phyloP scores from a whole-genome alignment of 192 early-diverging fungal genomes.

The Coemansia sp. region DNA sequence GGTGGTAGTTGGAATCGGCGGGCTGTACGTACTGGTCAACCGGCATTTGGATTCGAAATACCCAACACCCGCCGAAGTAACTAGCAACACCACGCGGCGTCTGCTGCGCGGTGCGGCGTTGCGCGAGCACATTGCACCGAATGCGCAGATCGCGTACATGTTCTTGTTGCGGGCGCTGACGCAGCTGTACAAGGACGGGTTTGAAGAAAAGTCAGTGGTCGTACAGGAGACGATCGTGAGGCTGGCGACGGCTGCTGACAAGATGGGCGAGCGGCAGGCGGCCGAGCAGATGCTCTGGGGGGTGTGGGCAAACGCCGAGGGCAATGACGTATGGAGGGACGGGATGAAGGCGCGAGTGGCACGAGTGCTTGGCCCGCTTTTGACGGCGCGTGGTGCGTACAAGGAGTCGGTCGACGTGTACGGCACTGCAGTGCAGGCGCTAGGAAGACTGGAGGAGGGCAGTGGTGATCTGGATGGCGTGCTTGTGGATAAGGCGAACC shows the following conservation, averaged over 20 bases:
- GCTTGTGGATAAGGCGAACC: slow-evolving; percentile 14
- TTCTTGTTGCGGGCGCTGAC: slow-evolving; percentile 37
- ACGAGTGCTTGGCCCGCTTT: slow-evolving; percentile 25
- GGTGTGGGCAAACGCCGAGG: slow-evolving; percentile 16
- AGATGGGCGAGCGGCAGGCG: slow-evolving; percentile 26
- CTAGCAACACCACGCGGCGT: slow-evolving; percentile 13
- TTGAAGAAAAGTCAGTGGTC: slow-evolving; percentile 16
- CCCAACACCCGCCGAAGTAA: slow-evolving; percentile 11
- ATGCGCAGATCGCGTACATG: slow-evolving; percentile 36
- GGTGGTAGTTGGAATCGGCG: slow-evolving; percentile 14
- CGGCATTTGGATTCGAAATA: slow-evolving; percentile 21
- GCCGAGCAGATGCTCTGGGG: slow-evolving; percentile 21
- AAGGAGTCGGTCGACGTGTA: slow-evolving; percentile 10
- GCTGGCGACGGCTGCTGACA: slow-evolving; percentile 27
- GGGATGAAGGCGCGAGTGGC: slow-evolving; percentile 16
- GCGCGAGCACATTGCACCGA: slow-evolving; percentile 44
- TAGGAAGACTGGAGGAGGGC: background rate
- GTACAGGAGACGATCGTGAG: slow-evolving; percentile 41
- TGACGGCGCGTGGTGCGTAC: background rate
- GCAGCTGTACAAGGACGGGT: slow-evolving; percentile 29
- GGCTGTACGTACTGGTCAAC: slow-evolving; percentile 17
- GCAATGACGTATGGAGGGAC: slow-evolving; percentile 3
- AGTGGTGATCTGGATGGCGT: slow-evolving; percentile 6
- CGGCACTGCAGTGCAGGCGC: slow-evolving; percentile 25
- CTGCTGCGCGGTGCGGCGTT: slow-evolving; percentile 36